These are phyloP conservation scores for Crassisporium funariophilum DNA, from an alignment of 768 basidiomycete genomes.

Conservation along the genomic window DNA sequence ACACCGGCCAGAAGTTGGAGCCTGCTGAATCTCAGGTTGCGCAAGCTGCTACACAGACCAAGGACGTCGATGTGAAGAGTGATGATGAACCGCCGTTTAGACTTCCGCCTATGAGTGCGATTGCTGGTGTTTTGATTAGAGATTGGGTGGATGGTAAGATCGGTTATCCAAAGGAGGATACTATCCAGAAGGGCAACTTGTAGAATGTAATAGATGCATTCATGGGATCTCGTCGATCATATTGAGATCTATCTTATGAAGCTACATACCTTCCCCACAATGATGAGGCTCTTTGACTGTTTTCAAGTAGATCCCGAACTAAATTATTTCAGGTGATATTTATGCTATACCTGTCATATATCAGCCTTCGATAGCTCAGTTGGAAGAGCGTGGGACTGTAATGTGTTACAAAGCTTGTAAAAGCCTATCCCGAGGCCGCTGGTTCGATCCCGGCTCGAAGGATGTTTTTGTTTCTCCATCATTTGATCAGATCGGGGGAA, in stretches of 20 bases:
- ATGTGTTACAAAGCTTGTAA: conserved; percentile 23
- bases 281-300: too few relatives aligned
- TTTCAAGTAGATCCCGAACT: too few relatives aligned
- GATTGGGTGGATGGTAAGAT: conserved; percentile 76
- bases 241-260: too few relatives aligned
- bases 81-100: conserved; percentile 62
- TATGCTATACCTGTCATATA: background rate
- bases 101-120: conserved; percentile 75
- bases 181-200: conserved; percentile 21
- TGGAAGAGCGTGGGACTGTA: conserved; percentile 52
- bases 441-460: conserved; percentile 38
- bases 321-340: too few relatives aligned
- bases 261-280: too few relatives aligned
- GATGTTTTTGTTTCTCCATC: conserved; percentile 6
- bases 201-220: conserved; percentile 13
- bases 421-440: conserved; percentile 45
- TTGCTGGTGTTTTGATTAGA: conserved; percentile 83
- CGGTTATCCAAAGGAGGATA: conserved; percentile 29
- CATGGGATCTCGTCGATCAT: background rate
- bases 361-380: conserved; percentile 16
- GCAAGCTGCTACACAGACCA: too few relatives aligned
- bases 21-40: conserved; percentile 23
- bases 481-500: too few relatives aligned
- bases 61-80: too few relatives aligned
- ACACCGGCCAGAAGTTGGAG: conserved; percentile 20